A percentile compares a stretch with the other conserved stretches of the same genome.
phyloP scores from a whole-genome alignment of 2,329 filamentous ascomycete genomes.

The Monilinia fructicola region DNA sequence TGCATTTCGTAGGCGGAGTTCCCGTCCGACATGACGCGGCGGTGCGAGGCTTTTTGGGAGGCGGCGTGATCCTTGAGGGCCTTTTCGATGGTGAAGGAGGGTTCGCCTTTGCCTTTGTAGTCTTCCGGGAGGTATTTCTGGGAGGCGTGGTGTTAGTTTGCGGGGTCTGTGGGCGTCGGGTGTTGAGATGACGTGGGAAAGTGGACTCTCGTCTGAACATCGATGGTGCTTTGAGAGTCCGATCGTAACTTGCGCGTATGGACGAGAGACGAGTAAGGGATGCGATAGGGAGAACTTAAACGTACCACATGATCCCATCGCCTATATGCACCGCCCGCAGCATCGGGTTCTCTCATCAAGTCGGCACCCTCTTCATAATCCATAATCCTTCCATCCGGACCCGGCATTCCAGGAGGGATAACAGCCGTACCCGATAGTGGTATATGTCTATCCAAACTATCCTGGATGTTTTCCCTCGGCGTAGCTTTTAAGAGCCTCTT shows the following conservation, averaged over 20 bases:
- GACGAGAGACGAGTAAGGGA: neutral
- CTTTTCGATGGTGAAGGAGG: constrained; percentile 69
- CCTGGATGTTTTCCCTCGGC: constrained; percentile 71
- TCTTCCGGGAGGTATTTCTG: constrained; percentile 72
- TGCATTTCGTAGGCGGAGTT: constrained; percentile 52
- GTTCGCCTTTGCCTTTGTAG: constrained; percentile 80
- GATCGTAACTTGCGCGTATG: no score
- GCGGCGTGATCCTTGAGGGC: constrained; percentile 57
- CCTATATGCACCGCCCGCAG: constrained; percentile 71
- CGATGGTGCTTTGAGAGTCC: no score
- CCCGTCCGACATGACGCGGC: constrained; percentile 35
- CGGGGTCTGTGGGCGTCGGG: neutral
- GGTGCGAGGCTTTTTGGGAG: constrained; percentile 42
- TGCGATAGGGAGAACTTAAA: constrained; percentile 32
- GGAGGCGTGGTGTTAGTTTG: constrained; percentile 11
- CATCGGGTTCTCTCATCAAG: constrained; percentile 72
- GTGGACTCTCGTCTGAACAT: neutral
- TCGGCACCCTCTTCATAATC: constrained; percentile 84
- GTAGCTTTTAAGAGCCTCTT: constrained; percentile 76
- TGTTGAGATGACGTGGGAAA: neutral
- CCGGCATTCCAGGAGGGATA: constrained; percentile 70
- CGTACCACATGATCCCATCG: constrained; percentile 72
- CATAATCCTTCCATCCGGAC: constrained; percentile 68
- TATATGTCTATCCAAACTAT: constrained; percentile 69
- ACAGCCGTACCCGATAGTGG: constrained; percentile 78